Evolutionary conservation across 371 early-diverging fungal genomes (phyloP), one percentile per base, ranked within the genome.

Genomic region (Rhizomucor pusillus): DNA sequence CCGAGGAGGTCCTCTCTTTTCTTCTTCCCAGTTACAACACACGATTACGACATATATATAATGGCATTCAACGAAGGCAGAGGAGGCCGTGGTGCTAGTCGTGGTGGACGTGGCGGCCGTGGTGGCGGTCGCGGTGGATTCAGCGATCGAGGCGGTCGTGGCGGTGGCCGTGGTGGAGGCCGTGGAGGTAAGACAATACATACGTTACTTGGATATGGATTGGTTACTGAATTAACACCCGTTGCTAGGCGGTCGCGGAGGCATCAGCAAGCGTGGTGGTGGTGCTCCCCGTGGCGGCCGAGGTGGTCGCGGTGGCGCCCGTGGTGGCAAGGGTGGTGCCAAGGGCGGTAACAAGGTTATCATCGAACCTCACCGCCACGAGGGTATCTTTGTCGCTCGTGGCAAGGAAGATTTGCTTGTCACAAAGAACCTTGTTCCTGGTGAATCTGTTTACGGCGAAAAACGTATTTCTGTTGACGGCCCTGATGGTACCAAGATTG

Each of bases 371-470:
- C 97, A 96, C 72, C 89, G 97, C 78, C 99, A 98, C 81, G 90
- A 90, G 65, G 87, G 87, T 71, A 90, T 99, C 66, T 99, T 95
- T 67, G 87, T 99, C 74, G 97, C 97, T 33, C 88, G 97, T 70
- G 97, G 97, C 50, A 99, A 99, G 86, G 99, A 99, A 81, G 99
- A 99, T 81, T 79, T 97, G 69, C 85, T 99, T 45, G 90, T 97
- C 47, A 99, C 99, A 67, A 95, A 94, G 88, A 99, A 99, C 84
- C 71, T 99, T 64, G 96, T 97, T 20, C 97, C 99, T 56, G 99
- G 99, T 46, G 94, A 97, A 74, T 80, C 92, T 57, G 99, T 99
- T 43, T 99, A 99, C 73, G 97, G 97, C 54, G 99, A 99, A 81
- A 99, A 99, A 89, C 88, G 99, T 67, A 94, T 99, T 66, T 84